Percentiles rank a stretch among this genome's conserved stretches.
These are phyloP conservation scores for Ophiostoma australiae DNA, from an alignment of 2,329 filamentous ascomycete species.

Conservation along the genomic window DNA sequence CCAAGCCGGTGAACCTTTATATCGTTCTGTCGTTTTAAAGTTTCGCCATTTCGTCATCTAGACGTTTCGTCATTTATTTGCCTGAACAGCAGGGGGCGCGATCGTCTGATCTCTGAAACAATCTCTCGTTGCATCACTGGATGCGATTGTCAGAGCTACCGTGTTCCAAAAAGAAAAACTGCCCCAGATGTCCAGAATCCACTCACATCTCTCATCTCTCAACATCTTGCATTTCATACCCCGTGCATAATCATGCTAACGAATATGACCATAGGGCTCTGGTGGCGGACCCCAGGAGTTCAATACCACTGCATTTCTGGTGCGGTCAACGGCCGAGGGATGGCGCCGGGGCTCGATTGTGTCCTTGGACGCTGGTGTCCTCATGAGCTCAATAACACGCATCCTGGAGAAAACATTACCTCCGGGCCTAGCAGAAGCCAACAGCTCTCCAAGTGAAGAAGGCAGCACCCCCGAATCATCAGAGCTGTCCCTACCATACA, in stretches of 20 bases:
- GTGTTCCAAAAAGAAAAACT: not conserved
- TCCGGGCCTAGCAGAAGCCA: conserved; percentile 32
- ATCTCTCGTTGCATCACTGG: conserved; percentile 16
- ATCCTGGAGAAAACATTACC: conserved; percentile 61
- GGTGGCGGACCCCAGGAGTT: conserved; percentile 87
- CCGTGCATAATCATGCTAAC: not conserved
- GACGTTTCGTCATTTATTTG: conserved; percentile 17
- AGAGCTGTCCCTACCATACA: conserved; percentile 45
- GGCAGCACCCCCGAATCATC: conserved; percentile 12
- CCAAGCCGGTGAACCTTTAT: not conserved
- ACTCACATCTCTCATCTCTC: conserved; percentile 13
- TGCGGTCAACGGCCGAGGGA: conserved; percentile 70
- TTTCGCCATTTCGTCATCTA: not conserved
- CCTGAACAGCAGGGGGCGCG: not conserved
- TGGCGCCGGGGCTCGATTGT: conserved; percentile 81
- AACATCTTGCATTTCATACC: not conserved
- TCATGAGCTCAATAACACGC: conserved; percentile 77
- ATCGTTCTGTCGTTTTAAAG: not conserved
- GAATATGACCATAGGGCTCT: conserved; percentile 57
- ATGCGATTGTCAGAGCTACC: not conserved
- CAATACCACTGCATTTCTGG: conserved; percentile 82
- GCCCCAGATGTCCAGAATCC: not conserved
- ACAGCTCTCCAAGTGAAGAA: conserved; percentile 19
- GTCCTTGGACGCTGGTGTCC: conserved; percentile 89
- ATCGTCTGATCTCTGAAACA: conserved; percentile 2